Percentiles rank a stretch among this genome's conserved stretches.
Evolutionary conservation across 2,329 filamentous ascomycete genomes (phyloP).

Genomic region (Calonectria fujianensis): DNA sequence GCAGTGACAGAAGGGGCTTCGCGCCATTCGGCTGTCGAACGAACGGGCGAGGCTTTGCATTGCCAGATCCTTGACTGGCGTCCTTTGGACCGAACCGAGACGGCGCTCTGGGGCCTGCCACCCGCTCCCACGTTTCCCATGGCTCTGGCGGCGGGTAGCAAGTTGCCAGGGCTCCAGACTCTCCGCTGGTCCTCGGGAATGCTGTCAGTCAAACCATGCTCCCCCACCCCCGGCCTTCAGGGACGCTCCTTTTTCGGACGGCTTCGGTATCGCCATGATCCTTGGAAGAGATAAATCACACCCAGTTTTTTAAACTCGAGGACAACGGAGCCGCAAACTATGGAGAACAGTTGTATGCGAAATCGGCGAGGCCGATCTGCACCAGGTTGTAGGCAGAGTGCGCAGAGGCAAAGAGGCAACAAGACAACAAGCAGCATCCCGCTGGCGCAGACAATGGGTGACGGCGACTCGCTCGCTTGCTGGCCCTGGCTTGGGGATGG

Average conservation of each 20-base stretch:
- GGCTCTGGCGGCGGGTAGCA: constrained; percentile 4
- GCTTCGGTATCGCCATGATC: constrained; percentile 17
- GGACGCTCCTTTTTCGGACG: constrained; percentile 24
- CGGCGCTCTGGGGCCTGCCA: constrained; percentile 37
- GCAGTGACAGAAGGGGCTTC: constrained; percentile 50
- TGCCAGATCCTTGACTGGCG: constrained; percentile 40
- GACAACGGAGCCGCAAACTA: not conserved
- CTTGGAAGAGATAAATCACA: constrained; percentile 21
- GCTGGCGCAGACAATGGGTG: not conserved
- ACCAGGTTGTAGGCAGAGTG: not conserved
- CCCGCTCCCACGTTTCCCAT: constrained; percentile 29
- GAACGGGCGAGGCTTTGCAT: constrained; percentile 32
- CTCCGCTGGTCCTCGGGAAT: constrained; percentile 56
- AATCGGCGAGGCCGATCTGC: constrained; percentile 27
- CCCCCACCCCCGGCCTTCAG: constrained; percentile 11
- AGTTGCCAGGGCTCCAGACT: constrained; percentile 4
- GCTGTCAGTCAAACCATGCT: constrained; percentile 35
- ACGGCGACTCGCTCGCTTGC: constrained; percentile 7
- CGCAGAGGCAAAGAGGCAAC: not conserved
- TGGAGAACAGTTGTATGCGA: constrained; percentile 8
- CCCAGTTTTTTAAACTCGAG: constrained; percentile 4
- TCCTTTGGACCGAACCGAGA: constrained; percentile 57
- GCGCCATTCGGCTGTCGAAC: constrained; percentile 27
- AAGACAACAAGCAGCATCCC: not conserved
- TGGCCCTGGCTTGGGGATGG: constrained; percentile 26